Base-by-base conservation (phyloP, 805 yeast genomes). In the Metschnikowia continentalis region DNA sequence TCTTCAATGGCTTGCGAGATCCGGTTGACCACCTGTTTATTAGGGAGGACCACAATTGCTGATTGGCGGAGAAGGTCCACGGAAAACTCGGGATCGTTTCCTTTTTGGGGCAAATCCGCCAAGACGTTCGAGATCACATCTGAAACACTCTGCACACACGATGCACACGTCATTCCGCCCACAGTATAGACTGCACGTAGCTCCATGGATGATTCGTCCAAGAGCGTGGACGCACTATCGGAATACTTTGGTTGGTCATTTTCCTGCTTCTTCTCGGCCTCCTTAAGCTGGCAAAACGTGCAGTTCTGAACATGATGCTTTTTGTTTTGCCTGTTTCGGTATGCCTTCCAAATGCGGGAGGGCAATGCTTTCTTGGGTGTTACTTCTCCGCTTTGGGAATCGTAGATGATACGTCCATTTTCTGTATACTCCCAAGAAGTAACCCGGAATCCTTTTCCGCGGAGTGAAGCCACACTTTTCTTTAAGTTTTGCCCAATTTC, bases 61-160 rank as follows among this genome's bases (percentile, higher is more conserved):
- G 81, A 69, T 50, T 81, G 79, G 51, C 71, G 76, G 30, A 81
- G 61, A 13, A 81, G 63, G 56, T 81, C 83, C 32, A 82, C 80
- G 0, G 81, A 76, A 38, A 74, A 73, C 23, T 71, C 65, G 4
- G 66, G 58, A n/a, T 66, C 69, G 2, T 54, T 59, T 1, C 51
- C 50, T 36, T 23, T 49, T 19, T 11, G 49, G 14, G 35, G 35
- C 1, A 35, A n/a, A 14, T 48, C 54, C 3, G 36, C 32, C 32
- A 71, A 51, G 0, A 67, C 61, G 2, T 57, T 61, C 7, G 55
- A 55, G 4, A 79, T 67, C 6, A 60, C 61, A 6, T 64, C 68
- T 4, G 64, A 58, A 1, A 72, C 67, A 7, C 70, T 49, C 22
- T 58, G 55, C 11, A 60, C 67, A 59, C 77, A 72, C 1, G 76